Evolutionary conservation across 2,329 filamentous ascomycete genomes (phyloP).

Genomic region (Pleurostoma richardsiae): DNA sequence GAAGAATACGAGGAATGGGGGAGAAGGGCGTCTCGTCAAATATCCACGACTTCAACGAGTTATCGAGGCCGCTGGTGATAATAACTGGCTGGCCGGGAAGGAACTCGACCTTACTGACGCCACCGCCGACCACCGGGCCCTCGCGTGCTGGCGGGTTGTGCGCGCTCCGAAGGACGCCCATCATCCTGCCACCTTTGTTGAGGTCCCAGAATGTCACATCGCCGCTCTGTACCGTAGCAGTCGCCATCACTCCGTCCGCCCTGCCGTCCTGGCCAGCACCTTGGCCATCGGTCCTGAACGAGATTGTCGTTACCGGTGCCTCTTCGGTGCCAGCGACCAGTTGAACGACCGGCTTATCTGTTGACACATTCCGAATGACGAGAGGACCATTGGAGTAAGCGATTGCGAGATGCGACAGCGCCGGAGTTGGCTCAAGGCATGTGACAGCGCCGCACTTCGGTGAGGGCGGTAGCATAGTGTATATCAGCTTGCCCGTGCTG

Average conservation of each 20-base stretch:
- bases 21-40: constrained; percentile 92
- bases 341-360: constrained; percentile 67
- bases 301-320: constrained; percentile 71
- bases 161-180: constrained; percentile 80
- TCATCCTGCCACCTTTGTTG: constrained; percentile 80
- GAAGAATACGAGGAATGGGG: constrained; percentile 76
- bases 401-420: constrained; percentile 79
- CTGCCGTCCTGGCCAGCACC: constrained; percentile 85
- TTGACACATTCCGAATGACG: constrained; percentile 74
- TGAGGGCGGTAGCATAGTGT: constrained; percentile 76
- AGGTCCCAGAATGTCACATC: constrained; percentile 97
- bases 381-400: constrained; percentile 78
- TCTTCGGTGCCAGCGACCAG: constrained; percentile 62
- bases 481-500: constrained; percentile 84
- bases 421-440: constrained; percentile 77
- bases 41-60: constrained; percentile 93
- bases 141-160: constrained; percentile 68
- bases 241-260: constrained; percentile 89
- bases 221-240: constrained; percentile 70
- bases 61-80: constrained; percentile 86
- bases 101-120: constrained; percentile 85
- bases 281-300: constrained; percentile 83
- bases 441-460: constrained; percentile 76
- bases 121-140: constrained; percentile 58
- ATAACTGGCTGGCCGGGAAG: constrained; percentile 84